Evolutionary conservation across 352 stramenopile species (phyloP).

Genomic region (Paralagenidium karlingii): DNA sequence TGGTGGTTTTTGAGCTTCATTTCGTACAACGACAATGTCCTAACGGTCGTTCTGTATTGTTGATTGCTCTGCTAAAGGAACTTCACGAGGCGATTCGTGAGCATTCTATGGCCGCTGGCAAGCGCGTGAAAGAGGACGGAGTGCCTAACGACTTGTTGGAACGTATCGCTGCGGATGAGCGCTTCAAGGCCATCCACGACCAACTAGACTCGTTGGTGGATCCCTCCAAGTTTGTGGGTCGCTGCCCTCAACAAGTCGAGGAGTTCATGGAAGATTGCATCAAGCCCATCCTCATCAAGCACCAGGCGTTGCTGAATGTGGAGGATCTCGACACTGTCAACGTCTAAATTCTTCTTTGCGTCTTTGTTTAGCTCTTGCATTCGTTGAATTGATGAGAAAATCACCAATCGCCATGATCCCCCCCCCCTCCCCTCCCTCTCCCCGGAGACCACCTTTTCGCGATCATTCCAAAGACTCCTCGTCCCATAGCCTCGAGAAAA

Average conservation of each 20-base stretch:
- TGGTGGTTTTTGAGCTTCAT: neutral
- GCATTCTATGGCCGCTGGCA: slow-evolving; percentile 97
- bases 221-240: slow-evolving; percentile 95
- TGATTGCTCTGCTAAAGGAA: slow-evolving; percentile 11
- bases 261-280: slow-evolving; percentile 95
- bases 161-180: slow-evolving; percentile 88
- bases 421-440: neutral
- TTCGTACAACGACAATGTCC: neutral
- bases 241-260: slow-evolving; percentile 90
- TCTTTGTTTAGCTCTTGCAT: too few species aligned
- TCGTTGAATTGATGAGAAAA: too few species aligned
- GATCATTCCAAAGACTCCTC: too few species aligned
- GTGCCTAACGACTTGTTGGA: slow-evolving; percentile 97
- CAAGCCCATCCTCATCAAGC: slow-evolving; percentile 84
- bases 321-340: slow-evolving; percentile 93
- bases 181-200: slow-evolving; percentile 93
- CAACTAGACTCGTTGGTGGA: slow-evolving; percentile 93
- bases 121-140: slow-evolving; percentile 96
- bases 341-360: slow-evolving; percentile 88
- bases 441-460: too few species aligned
- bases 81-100: slow-evolving; percentile 98
- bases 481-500: too few species aligned
- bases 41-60: slow-evolving; percentile 10
- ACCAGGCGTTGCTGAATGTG: slow-evolving; percentile 84
- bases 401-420: too few species aligned